A percentile compares a stretch with the other conserved stretches of the same genome.
Evolutionary conservation across 2,329 filamentous ascomycete species (phyloP).

Genomic region (Canariomyces notabilis): DNA sequence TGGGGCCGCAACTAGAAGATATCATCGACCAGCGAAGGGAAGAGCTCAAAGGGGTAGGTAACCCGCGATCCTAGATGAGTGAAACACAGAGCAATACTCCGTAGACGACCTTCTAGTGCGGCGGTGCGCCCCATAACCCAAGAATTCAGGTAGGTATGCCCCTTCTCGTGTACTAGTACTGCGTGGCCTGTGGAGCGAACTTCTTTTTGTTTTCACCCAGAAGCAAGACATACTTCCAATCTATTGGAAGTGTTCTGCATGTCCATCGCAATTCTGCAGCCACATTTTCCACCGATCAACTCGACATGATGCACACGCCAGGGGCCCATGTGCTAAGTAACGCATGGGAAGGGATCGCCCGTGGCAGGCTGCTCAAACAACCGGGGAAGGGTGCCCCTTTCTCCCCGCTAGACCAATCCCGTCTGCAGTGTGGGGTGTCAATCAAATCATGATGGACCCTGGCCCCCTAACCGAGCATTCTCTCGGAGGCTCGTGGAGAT

Average conservation of each 20-base stretch:
- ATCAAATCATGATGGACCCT: conserved; percentile 8
- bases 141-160: neutral
- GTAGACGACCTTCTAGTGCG: too few relatives aligned
- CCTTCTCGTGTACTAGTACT: neutral
- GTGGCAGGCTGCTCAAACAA: conserved; percentile 8
- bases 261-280: neutral
- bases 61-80: too few relatives aligned
- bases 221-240: neutral
- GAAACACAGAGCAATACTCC: too few relatives aligned
- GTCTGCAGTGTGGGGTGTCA: conserved; percentile 6
- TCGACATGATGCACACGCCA: neutral
- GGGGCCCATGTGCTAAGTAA: neutral
- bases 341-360: conserved; percentile 11
- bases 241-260: neutral
- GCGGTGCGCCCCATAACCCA: too few relatives aligned
- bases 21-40: too few relatives aligned
- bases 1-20: too few relatives aligned
- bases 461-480: too few relatives aligned
- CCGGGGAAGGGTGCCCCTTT: conserved; percentile 11
- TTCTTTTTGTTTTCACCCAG: neutral
- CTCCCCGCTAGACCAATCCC: conserved; percentile 11
- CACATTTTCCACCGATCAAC: neutral
- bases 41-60: too few relatives aligned
- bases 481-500: neutral
- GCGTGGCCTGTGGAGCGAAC: neutral